Evolutionary conservation across 108 stramenopile species (phyloP).

Genomic region (Skeletonema marinoi): DNA sequence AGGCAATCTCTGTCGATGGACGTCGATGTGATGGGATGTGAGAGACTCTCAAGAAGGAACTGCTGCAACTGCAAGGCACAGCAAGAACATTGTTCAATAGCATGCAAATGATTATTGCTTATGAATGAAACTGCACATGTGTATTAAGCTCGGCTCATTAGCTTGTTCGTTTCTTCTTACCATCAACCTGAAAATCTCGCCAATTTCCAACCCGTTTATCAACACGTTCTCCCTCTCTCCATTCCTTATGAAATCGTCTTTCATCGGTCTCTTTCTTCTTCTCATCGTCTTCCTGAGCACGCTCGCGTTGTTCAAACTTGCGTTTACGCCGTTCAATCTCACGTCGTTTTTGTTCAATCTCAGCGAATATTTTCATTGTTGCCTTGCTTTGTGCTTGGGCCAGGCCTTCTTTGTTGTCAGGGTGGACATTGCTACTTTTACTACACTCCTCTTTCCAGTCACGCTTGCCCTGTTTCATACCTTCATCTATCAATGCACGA

Average conservation of each 20-base stretch:
- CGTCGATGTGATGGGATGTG: too few species aligned
- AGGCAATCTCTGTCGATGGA: too few species aligned
- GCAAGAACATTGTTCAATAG: too few species aligned
- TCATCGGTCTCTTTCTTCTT: conserved; percentile 66
- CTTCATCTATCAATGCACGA: conserved; percentile 69
- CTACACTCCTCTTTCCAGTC: conserved; percentile 47
- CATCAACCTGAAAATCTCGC: conserved; percentile 71
- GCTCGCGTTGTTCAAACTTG: conserved; percentile 74
- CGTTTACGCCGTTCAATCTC: conserved; percentile 80
- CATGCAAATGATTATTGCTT: too few species aligned
- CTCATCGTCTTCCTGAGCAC: conserved; percentile 86
- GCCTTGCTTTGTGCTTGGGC: conserved; percentile 59
- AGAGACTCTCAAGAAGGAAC: too few species aligned
- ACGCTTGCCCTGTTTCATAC: conserved; percentile 68
- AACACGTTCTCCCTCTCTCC: conserved; percentile 76
- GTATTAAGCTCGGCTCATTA: neutral
- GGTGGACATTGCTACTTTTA: neutral
- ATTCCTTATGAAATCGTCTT: conserved; percentile 73
- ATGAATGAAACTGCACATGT: neutral
- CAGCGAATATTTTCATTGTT: conserved; percentile 83
- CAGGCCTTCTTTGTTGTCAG: conserved; percentile 28
- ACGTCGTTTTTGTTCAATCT: conserved; percentile 76
- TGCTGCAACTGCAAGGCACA: too few species aligned
- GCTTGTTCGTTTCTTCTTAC: conserved; percentile 9
- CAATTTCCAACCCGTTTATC: conserved; percentile 91